Conservation (phyloP, 2,329 filamentous ascomycete genomes). For the Aspergillus sp. region DNA sequence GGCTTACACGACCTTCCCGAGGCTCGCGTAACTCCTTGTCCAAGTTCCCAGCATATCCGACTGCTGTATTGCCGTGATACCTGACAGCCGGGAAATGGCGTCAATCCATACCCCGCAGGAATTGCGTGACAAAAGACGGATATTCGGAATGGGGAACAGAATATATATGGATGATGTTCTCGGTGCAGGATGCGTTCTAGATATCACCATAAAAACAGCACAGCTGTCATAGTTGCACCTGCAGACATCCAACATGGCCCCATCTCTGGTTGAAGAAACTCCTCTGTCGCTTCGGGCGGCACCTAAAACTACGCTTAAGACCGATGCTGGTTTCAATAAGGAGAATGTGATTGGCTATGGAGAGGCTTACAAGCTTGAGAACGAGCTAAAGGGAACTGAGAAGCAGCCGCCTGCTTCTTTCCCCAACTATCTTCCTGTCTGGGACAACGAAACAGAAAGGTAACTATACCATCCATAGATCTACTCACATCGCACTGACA, state of each 20-base stretch:
- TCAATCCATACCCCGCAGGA: slow-evolving; percentile 25
- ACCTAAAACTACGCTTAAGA: slow-evolving; percentile 27
- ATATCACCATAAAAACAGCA: background rate
- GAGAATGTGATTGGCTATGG: slow-evolving; percentile 39
- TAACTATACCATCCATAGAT: slow-evolving; percentile 11
- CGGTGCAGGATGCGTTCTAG: background rate
- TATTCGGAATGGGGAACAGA: slow-evolving; percentile 11
- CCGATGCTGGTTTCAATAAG: slow-evolving; percentile 38
- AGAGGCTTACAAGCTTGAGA: slow-evolving; percentile 45
- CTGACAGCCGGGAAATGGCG: background rate
- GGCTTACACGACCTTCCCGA: background rate
- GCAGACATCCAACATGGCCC: slow-evolving; percentile 31
- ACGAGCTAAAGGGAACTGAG: slow-evolving; percentile 55
- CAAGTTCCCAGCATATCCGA: background rate
- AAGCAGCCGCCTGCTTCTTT: slow-evolving; percentile 62
- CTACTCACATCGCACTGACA: slow-evolving; percentile 1
- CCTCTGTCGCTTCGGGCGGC: slow-evolving; percentile 28
- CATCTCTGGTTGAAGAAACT: slow-evolving; percentile 33
- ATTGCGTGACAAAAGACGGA: slow-evolving; percentile 24
- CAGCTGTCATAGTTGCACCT: background rate
- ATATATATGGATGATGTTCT: slow-evolving; percentile 10
- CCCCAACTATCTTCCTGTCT: slow-evolving; percentile 72
- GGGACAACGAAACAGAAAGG: slow-evolving; percentile 59
- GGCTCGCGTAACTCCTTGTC: background rate
- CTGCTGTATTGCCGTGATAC: background rate